Conservation (phyloP, 768 basidiomycete species). For the Stropharia rugosoannulata region DNA sequence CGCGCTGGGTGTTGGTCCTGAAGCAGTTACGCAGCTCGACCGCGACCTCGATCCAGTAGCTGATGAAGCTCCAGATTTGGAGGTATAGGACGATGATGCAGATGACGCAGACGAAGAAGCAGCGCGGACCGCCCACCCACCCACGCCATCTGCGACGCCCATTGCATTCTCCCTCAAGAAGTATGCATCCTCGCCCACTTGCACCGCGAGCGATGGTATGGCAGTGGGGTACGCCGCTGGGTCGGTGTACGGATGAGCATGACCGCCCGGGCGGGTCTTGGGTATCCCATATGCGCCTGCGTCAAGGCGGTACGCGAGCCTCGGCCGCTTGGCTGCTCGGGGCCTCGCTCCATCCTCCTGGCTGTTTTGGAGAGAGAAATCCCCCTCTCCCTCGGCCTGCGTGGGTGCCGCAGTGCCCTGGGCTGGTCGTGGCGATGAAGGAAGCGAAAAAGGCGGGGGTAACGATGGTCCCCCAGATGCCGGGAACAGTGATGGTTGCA, state of each 20-base stretch:
- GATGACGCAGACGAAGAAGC: too few species aligned
- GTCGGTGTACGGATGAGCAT: constrained; percentile 17
- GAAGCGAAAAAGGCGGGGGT: constrained; percentile 18
- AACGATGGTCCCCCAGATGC: constrained; percentile 9
- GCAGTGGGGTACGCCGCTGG: constrained; percentile 11
- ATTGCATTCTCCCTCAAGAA: constrained; percentile 81
- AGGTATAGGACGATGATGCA: too few species aligned
- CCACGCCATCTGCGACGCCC: constrained; percentile 95
- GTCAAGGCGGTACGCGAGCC: constrained; percentile 50
- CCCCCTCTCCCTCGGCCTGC: constrained; percentile 8
- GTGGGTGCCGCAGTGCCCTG: constrained; percentile 19
- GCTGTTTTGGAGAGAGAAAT: too few species aligned
- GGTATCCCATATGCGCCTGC: constrained; percentile 87
- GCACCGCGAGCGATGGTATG: constrained; percentile 51
- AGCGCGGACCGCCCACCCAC: constrained; percentile 67
- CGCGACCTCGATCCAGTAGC: too few species aligned
- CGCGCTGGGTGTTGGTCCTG: constrained; percentile 36
- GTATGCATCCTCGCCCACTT: constrained; percentile 93
- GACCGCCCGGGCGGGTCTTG: constrained; percentile 39
- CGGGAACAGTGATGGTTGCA: constrained; percentile 35
- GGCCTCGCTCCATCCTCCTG: constrained; percentile 14
- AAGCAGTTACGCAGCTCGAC: constrained; percentile 5
- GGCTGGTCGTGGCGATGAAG: constrained; percentile 27
- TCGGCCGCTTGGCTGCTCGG: constrained; percentile 24
- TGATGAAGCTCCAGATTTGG: too few species aligned